Evolutionary conservation across 441 rosid species (phyloP).

Genomic region (Flueggea neowawraea): DNA sequence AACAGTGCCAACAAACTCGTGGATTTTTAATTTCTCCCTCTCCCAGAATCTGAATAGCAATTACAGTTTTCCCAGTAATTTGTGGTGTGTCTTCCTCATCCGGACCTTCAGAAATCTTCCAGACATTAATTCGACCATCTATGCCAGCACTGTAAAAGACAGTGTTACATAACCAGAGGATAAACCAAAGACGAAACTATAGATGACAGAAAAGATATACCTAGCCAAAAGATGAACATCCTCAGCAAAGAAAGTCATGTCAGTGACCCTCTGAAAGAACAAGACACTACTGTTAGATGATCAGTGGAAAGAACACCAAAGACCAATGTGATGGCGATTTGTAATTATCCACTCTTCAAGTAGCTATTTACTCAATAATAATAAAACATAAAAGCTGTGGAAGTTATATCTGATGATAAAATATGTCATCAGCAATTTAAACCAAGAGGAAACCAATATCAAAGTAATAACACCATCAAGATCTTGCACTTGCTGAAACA

Average conservation of each 20-base stretch:
- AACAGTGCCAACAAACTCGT: constrained; percentile 91
- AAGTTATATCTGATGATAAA: no score
- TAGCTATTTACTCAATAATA: no score
- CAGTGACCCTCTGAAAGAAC: constrained; percentile 72
- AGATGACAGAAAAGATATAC: constrained; percentile 27
- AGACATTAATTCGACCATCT: constrained; percentile 71
- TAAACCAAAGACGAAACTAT: not conserved
- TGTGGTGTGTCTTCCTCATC: constrained; percentile 85
- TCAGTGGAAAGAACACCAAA: not conserved
- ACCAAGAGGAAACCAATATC: no score
- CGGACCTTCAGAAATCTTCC: constrained; percentile 83
- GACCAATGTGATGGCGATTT: not conserved
- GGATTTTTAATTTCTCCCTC: constrained; percentile 68
- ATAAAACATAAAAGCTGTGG: no score
- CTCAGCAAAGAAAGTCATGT: constrained; percentile 92
- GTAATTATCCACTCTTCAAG: no score
- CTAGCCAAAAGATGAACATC: constrained; percentile 96
- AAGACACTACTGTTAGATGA: not conserved
- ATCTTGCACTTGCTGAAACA: no score
- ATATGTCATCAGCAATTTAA: no score
- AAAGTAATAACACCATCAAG: no score
- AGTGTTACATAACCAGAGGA: not conserved
- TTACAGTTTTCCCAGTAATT: constrained; percentile 59
- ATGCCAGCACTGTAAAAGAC: constrained; percentile 59
- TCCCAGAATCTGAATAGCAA: constrained; percentile 70